These are phyloP conservation scores for Tolypocladium ophioglossoides DNA, from an alignment of 2,329 filamentous ascomycete genomes.

Conservation along the genomic window DNA sequence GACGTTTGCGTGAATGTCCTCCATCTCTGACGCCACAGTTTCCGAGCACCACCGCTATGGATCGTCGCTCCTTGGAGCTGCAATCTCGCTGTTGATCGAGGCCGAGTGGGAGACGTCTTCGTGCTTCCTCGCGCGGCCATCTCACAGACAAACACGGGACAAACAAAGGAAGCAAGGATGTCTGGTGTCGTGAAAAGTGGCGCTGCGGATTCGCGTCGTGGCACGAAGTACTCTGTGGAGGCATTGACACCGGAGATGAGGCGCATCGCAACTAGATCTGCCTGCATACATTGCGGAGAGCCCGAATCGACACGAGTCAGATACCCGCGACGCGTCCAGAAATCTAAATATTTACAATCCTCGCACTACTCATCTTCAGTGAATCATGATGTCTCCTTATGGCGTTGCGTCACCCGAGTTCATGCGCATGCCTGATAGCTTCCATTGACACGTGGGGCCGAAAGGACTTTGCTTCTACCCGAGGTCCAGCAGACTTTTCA, in stretches of 20 bases:
- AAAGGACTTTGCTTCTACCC: not conserved
- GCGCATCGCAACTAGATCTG: slow-evolving; percentile 8
- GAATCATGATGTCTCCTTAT: not conserved
- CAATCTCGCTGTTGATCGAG: not conserved
- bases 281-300: not conserved
- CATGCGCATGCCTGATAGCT: not conserved
- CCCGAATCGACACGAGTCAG: not conserved
- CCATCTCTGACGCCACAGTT: not conserved
- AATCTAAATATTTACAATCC: not conserved
- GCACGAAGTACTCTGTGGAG: not conserved
- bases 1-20: not conserved
- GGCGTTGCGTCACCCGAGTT: not conserved
- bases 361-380: not conserved
- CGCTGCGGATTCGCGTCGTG: not conserved
- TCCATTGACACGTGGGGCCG: not conserved
- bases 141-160: not conserved
- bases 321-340: not conserved
- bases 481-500: not conserved
- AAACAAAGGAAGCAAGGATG: not conserved
- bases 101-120: not conserved
- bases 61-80: not conserved
- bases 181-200: not conserved
- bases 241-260: slow-evolving; percentile 29
- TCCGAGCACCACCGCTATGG: not conserved
- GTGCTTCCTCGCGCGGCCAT: not conserved